Base-by-base conservation (phyloP, 2,329 filamentous ascomycete species). In the Claviceps cyperi region DNA sequence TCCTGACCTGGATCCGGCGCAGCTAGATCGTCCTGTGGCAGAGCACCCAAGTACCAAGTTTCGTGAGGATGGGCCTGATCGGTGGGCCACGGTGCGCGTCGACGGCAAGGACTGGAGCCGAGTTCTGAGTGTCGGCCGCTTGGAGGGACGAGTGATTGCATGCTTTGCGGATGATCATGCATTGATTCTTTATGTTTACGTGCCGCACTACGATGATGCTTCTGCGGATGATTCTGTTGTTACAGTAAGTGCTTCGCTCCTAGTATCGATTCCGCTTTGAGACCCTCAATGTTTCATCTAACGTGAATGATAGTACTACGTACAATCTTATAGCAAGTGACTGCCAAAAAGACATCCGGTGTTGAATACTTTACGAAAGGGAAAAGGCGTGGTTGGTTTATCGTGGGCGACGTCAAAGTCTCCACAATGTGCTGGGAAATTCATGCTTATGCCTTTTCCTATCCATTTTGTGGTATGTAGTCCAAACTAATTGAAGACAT, bases 101-200 rank as follows among this genome's bases (percentile, higher is more conserved):
- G 92, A 97, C 67, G 92, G 89, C 36, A 84, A 81, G 64, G 92
- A 98, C 64, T 97, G 92, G 91, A 88, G 88, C 35, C 81, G 80
- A 57, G 91, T 97, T n/a, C 73, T 98, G 56, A 94, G 88, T 64
- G 90, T 97, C 13, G 91, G 91, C 1, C 75, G 90, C 47, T 69
- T 97, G 32, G 91, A 92, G 58, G 91, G 89, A 1, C 77, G 88
- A 57, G 91, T 97, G 48, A 92, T 97, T 70, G 92, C 90, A 51
- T 96, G 90, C 62, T 89, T 94, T 64, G 81, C 81, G 39, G 75
- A 92, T 60, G 84, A 86, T 49, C 82, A 89, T 63, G 86, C 86
- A 2, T 65, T 94, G 54, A 87, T 92, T 40, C 69, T 92, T 24
- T 92, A 92, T 60, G 87, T 92, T 2, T 92, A 89, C 58, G 73